Base-by-base conservation (phyloP, 371 early-diverging fungal species). In the Apophysomyces variabilis region DNA sequence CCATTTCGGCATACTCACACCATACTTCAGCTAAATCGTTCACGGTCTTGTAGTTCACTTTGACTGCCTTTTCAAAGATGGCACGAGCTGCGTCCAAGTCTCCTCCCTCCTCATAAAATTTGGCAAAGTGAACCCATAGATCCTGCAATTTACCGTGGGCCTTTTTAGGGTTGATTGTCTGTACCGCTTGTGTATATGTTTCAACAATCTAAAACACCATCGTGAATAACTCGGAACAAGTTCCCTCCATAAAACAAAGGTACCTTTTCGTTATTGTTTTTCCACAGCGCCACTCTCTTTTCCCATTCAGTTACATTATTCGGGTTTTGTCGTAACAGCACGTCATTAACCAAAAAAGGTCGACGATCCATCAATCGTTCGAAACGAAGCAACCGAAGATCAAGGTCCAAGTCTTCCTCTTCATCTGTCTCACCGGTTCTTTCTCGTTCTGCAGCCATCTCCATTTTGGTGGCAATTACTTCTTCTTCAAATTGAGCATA, bases 341-440 rank as follows among this genome's bases (percentile, higher is more conserved):
- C 98, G 70, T 96, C 96, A 73, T 93, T 98, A 21, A 96, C 94
- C 50, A 99, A 77, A 77, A 97, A 92, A 5, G 96, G 93, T n/a
- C 98, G 89, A 9, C 96, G 87, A 65, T 94, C 92, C 92, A 98
- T 93, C 46, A 98, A 75, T 61, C 90, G 85, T 70, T 97, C 98
- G 61, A 97, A 87, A 57, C 97, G 85, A 61, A 90, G 79, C 41
- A 98, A 67, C 21, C 90, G 82, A 65, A 98, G 78, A 77, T 97
- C 98, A 13, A 96, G 73, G 43, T 94, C 95, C 38, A 89, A 68
- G 46, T 92, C 87, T 54, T 86, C 88, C 1, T 79, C 85, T 8
- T 73, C 72, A 16, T 77, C 79, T 7, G 76, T 81, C 61, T 82
- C 84, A 0, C 85, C 83, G 35, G 75, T 70, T 4, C 74, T 86